Evolutionary conservation across 1,284 basidiomycete species (phyloP).

Genomic region (Ustilago hordei): DNA sequence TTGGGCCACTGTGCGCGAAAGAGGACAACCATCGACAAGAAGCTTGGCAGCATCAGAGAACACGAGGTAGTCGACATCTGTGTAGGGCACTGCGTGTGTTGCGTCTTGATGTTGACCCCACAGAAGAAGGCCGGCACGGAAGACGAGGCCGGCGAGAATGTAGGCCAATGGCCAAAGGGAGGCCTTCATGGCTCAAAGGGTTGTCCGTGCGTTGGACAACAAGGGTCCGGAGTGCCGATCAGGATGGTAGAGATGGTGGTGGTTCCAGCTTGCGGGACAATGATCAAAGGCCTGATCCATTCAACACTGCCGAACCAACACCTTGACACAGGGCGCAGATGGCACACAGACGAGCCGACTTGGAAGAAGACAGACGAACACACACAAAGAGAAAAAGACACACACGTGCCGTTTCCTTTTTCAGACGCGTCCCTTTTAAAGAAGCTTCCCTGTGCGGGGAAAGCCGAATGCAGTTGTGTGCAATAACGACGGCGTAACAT

Average conservation of each 20-base stretch:
- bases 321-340: background rate
- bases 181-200: conserved; percentile 28
- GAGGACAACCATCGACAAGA: conserved; percentile 55
- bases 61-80: conserved; percentile 95
- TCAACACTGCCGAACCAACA: background rate
- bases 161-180: conserved; percentile 37
- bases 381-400: background rate
- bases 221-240: background rate
- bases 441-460: conserved; percentile 9
- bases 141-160: conserved; percentile 72
- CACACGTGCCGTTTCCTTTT: background rate
- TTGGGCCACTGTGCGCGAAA: conserved; percentile 47
- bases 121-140: conserved; percentile 79
- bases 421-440: conserved; percentile 6
- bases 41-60: conserved; percentile 85
- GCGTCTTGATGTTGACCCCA: conserved; percentile 91
- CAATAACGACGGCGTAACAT: conserved; percentile 7
- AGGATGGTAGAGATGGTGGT: conserved; percentile 1
- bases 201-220: background rate
- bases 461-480: background rate
- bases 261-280: conserved; percentile 6
- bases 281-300: conserved; percentile 2
- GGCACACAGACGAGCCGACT: conserved; percentile 7
- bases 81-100: conserved; percentile 87
- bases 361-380: background rate